Evolutionary conservation across 2,329 filamentous ascomycete species (phyloP).

Genomic region (Colletotrichum sp.): DNA sequence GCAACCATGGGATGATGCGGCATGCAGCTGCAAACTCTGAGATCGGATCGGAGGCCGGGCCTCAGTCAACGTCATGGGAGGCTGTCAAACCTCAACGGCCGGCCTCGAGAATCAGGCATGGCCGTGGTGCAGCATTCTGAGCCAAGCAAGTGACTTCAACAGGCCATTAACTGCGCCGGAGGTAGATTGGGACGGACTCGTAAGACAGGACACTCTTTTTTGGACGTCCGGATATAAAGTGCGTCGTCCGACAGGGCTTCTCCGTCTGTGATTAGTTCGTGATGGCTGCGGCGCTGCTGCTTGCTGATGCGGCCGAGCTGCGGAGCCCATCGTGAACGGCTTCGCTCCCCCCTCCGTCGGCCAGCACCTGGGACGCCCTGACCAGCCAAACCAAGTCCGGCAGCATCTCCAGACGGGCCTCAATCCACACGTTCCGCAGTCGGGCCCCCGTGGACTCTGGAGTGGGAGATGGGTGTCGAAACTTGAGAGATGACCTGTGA

Average conservation of each 20-base stretch:
- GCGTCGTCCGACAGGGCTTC: neutral
- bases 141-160: neutral
- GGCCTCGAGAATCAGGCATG: neutral
- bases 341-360: neutral
- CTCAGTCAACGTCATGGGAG: neutral
- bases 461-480: neutral
- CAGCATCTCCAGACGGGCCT: constrained; percentile 6
- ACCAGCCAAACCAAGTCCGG: constrained; percentile 1
- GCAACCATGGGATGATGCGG: neutral
- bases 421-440: neutral
- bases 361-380: constrained; percentile 2
- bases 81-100: neutral
- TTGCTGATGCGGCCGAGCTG: constrained; percentile 13
- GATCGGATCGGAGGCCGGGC: neutral
- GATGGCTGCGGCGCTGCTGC: neutral
- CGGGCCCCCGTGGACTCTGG: neutral
- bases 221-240: neutral
- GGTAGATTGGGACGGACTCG: neutral
- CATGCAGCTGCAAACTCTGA: neutral
- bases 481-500: neutral
- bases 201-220: neutral
- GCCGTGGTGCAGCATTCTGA: neutral
- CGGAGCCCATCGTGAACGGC: constrained; percentile 6
- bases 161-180: neutral
- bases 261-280: neutral